Percentiles rank a stretch among this genome's conserved stretches.
Conservation (phyloP, 345 rosid species). For the Eucalyptus tenuipes region DNA sequence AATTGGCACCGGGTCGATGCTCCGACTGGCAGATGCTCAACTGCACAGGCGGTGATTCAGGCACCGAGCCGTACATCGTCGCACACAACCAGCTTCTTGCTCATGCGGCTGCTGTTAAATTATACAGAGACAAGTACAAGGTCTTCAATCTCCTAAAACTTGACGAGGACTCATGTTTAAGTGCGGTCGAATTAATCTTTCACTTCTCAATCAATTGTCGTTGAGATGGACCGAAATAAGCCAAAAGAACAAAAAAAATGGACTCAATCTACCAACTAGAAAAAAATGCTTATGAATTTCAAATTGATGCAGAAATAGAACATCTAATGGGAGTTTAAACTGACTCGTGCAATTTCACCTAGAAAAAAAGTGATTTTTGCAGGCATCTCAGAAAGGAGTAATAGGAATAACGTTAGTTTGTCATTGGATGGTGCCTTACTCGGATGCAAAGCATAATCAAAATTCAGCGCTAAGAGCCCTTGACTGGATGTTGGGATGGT, state of each 20-base stretch:
- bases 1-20: slow-evolving; percentile 30
- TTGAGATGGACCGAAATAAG: neutral
- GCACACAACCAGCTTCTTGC: slow-evolving; percentile 36
- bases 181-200: neutral
- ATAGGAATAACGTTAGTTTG: slow-evolving; percentile 17
- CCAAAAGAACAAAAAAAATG: neutral
- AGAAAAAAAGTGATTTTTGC: neutral
- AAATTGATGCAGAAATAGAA: neutral
- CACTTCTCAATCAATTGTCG: neutral
- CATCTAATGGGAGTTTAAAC: neutral
- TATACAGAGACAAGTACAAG: slow-evolving; percentile 26
- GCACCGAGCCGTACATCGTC: slow-evolving; percentile 30
- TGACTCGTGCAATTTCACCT: neutral
- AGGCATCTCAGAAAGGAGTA: slow-evolving; percentile 14
- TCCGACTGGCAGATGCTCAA: slow-evolving; percentile 10
- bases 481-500: slow-evolving; percentile 38
- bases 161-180: neutral
- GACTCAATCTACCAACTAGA: neutral
- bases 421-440: slow-evolving; percentile 13
- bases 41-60: slow-evolving; percentile 33
- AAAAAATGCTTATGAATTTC: neutral
- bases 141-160: neutral
- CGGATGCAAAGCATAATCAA: neutral
- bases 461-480: slow-evolving; percentile 14
- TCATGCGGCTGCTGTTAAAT: slow-evolving; percentile 24